Percentiles rank a stretch among this genome's conserved stretches.
Conservation (phyloP, 2,329 filamentous ascomycete species). For the Alternaria atra region DNA sequence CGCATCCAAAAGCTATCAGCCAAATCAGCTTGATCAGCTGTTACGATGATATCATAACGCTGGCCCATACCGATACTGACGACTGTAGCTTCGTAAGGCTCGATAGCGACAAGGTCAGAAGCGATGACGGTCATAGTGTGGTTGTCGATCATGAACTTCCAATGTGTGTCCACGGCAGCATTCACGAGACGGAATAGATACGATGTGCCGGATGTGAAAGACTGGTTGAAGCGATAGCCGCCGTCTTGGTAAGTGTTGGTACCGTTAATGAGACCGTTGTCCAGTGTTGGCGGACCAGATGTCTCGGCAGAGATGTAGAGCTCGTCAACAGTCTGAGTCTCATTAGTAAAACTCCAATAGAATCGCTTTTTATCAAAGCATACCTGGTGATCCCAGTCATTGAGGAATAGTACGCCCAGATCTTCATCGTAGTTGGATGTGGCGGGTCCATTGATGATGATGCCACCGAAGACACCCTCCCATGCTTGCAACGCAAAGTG, state of each 20-base stretch:
- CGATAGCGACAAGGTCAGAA: conserved; percentile 54
- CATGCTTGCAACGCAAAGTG: conserved; percentile 55
- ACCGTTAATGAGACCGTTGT: conserved; percentile 57
- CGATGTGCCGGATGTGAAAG: conserved; percentile 52
- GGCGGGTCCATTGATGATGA: conserved; percentile 54
- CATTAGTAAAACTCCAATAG: background rate
- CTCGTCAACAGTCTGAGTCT: conserved; percentile 44
- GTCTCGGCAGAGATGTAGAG: conserved; percentile 43
- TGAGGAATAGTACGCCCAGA: conserved; percentile 53
- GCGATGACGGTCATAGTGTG: conserved; percentile 56
- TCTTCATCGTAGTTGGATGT: conserved; percentile 55
- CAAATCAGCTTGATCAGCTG: conserved; percentile 38
- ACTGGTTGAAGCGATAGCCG: conserved; percentile 45
- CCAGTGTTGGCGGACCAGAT: conserved; percentile 46
- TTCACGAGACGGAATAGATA: conserved; percentile 57
- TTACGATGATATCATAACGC: conserved; percentile 51
- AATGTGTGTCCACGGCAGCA: conserved; percentile 51
- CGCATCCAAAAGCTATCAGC: conserved; percentile 49
- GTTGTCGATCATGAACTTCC: conserved; percentile 56
- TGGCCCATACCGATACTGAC: conserved; percentile 55
- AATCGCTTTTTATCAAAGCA: background rate
- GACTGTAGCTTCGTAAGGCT: conserved; percentile 52
- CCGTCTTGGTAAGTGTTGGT: conserved; percentile 51
- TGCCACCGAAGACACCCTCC: conserved; percentile 53
- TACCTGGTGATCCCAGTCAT: conserved; percentile 55